Conservation (phyloP, 1,284 basidiomycete genomes). For the Golubevia sp. region DNA sequence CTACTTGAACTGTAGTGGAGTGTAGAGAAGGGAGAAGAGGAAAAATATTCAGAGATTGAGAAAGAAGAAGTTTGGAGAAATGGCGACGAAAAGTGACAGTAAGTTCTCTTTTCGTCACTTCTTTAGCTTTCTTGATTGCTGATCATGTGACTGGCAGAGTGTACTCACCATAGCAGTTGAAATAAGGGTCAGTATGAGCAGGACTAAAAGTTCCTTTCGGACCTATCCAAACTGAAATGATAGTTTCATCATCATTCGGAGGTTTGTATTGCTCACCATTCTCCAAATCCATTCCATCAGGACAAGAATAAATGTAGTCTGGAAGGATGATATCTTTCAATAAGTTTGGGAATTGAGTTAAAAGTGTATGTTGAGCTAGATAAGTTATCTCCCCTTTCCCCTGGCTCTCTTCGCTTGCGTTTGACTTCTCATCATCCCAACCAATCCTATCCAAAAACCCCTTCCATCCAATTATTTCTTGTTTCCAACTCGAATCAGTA, state of each 20-base stretch:
- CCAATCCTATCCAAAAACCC: slow-evolving; percentile 71
- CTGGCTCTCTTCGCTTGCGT: not conserved
- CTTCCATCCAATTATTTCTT: slow-evolving; percentile 78
- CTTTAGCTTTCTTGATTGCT: not conserved
- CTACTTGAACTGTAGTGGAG: slow-evolving; percentile 73
- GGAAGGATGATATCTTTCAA: slow-evolving; percentile 77
- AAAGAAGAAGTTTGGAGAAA: not conserved
- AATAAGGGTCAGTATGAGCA: slow-evolving; percentile 94
- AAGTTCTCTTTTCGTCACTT: not conserved
- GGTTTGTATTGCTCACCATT: slow-evolving; percentile 66
- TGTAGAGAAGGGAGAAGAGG: not conserved
- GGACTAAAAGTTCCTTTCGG: slow-evolving; percentile 77
- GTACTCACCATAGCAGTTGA: slow-evolving; percentile 80
- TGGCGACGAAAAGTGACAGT: not conserved
- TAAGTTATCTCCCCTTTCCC: slow-evolving; percentile 68
- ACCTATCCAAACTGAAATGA: slow-evolving; percentile 88
- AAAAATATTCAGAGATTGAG: not conserved
- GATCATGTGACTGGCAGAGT: not conserved
- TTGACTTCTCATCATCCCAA: slow-evolving; percentile 51
- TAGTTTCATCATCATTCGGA: slow-evolving; percentile 74
- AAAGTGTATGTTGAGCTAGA: slow-evolving; percentile 85
- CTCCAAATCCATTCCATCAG: slow-evolving; percentile 64
- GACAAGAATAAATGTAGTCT: slow-evolving; percentile 80
- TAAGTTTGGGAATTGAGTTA: slow-evolving; percentile 81
- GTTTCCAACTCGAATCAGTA: slow-evolving; percentile 78